Evolutionary conservation across 208 protist species (phyloP), one percentile per base, ranked within the genome.

Genomic region (Acanthamoeba lenticulata): DNA sequence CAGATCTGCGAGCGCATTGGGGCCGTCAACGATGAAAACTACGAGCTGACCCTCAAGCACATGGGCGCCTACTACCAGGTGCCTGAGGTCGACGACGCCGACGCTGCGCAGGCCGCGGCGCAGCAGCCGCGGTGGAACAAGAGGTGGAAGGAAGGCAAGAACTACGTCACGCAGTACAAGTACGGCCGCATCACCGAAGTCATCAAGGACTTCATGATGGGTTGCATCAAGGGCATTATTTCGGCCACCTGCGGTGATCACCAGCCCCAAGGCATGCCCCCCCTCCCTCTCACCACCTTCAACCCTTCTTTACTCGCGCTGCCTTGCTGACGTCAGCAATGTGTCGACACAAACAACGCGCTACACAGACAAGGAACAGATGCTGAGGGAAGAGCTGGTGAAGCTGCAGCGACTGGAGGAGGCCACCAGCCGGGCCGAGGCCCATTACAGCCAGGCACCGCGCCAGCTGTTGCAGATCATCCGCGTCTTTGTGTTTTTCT

Each of bases 381-480:
- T 11, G 38, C 69, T 79, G 17, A 4, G 42, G n/a, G 3, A 11
- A 5, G 69, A 44, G 32, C 69, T 79, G 7, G 9, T 45, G 69
- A 79, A 79, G 69, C 32, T 79, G 36, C 6, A 44, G 29, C 4
- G 7, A 42, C 15, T 79, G 11, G 69, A 79, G 29, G 69, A 79
- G 17, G 69, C 69, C 6, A 79, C 27, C 4, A 32, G 21, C 27
- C 4, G 9, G 32, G 69, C 69, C 29, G 69, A 79, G 3, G 7
- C 38, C 9, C 69, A 45, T 32, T 79, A 38, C 17, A 3, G 69
- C 24, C 24, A 32, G 6, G 24, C 69, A 9, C 47, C 47, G 47
- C 47, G 47, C 5, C 69, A 79, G 69, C 69, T 79, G 69, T n/a
- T 79, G 69, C 69, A 79, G 38, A 79, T 79, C 69, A n/a, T 79